Percentiles rank a stretch among this genome's conserved stretches.
These are phyloP conservation scores for Saccharomycopsis selenospora DNA, from an alignment of 805 yeast genomes.

Conservation along the genomic window DNA sequence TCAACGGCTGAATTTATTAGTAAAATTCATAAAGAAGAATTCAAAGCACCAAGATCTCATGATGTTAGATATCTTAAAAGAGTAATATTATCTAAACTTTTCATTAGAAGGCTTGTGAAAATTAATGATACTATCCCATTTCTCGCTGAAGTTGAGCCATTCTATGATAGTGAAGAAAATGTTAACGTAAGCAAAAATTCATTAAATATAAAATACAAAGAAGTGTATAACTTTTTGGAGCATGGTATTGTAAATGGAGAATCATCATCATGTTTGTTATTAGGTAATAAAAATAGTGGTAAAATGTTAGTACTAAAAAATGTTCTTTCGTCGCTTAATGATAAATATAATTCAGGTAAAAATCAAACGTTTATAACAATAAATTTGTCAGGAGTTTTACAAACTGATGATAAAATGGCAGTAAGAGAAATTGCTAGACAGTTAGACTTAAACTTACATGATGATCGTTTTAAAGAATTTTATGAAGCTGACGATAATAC, in stretches of 20 bases:
- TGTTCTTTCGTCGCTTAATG: slow-evolving; percentile 42
- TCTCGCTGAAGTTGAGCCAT: slow-evolving; percentile 1
- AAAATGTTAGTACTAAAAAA: slow-evolving; percentile 58
- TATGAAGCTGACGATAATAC: slow-evolving; percentile 2
- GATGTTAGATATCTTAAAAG: not conserved
- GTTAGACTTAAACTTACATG: slow-evolving; percentile 41
- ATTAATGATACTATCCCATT: slow-evolving; percentile 7
- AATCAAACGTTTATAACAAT: slow-evolving; percentile 53
- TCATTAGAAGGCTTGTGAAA: not conserved
- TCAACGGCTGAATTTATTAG: not conserved
- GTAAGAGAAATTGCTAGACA: slow-evolving; percentile 82
- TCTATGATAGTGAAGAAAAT: slow-evolving; percentile 12
- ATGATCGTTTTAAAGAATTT: slow-evolving; percentile 5
- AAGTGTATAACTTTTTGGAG: slow-evolving; percentile 50
- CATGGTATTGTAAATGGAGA: slow-evolving; percentile 62
- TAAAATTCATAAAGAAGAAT: not conserved
- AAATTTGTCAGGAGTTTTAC: slow-evolving; percentile 61
- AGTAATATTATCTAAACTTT: not conserved
- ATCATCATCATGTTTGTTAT: slow-evolving; percentile 71
- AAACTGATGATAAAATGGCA: slow-evolving; percentile 69
- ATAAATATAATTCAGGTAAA: slow-evolving; percentile 27
- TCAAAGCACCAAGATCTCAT: not conserved
- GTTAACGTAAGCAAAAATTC: slow-evolving; percentile 12
- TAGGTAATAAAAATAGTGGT: slow-evolving; percentile 79
- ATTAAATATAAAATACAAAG: slow-evolving; percentile 30